Percentiles rank a stretch among this genome's conserved stretches.
These are phyloP conservation scores for Leptodontidium sp. DNA, from an alignment of 2,329 filamentous ascomycete genomes.

Conservation along the genomic window DNA sequence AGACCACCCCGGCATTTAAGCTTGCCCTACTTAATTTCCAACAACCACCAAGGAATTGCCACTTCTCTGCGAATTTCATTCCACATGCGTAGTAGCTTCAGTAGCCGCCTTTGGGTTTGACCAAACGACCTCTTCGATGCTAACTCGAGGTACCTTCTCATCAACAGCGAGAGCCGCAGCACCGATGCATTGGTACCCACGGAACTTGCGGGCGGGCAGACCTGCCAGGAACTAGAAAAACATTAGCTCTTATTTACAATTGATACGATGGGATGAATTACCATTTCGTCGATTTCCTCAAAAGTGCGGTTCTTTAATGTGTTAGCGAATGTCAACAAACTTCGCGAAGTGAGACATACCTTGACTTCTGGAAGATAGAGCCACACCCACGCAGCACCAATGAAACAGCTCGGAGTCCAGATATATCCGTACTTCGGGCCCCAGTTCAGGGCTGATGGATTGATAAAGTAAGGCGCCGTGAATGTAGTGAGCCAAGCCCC, in stretches of 20 bases:
- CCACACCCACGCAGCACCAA: constrained; percentile 58
- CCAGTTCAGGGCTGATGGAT: constrained; percentile 61
- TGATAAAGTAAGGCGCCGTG: constrained; percentile 68
- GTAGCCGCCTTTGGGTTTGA: constrained; percentile 24
- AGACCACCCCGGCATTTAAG: too few species aligned
- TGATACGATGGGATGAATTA: constrained; percentile 36
- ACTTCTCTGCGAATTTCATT: background rate
- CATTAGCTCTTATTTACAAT: background rate
- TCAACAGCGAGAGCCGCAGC: constrained; percentile 30
- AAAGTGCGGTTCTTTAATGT: constrained; percentile 70
- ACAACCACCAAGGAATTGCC: too few species aligned
- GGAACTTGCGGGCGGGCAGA: constrained; percentile 54
- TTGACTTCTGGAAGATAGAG: constrained; percentile 76
- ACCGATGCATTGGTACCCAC: constrained; percentile 45
- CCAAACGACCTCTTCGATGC: constrained; percentile 28
- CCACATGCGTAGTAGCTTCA: constrained; percentile 26
- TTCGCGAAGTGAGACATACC: too few species aligned
- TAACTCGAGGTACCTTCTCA: constrained; percentile 28
- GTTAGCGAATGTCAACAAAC: too few species aligned
- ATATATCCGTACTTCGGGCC: constrained; percentile 66
- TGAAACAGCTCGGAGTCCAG: constrained; percentile 57
- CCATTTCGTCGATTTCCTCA: constrained; percentile 79
- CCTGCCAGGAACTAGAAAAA: constrained; percentile 46
- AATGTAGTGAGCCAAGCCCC: constrained; percentile 61
- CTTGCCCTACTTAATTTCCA: too few species aligned